Percentiles rank a stretch among this genome's conserved stretches.
These are phyloP conservation scores for Colletotrichum phormii DNA, from an alignment of 2,329 filamentous ascomycete genomes.

Conservation along the genomic window DNA sequence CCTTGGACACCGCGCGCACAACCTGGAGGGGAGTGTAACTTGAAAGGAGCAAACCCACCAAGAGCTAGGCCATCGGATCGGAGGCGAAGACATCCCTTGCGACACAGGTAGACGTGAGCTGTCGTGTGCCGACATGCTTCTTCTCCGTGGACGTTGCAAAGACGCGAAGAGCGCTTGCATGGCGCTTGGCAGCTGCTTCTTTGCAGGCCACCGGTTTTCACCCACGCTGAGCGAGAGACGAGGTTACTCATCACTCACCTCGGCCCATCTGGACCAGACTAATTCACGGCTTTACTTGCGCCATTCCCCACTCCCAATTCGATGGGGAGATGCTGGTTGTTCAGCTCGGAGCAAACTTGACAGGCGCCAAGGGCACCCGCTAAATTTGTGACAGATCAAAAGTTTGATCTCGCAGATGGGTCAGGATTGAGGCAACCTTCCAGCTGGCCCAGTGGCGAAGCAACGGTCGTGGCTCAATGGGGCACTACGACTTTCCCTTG, in stretches of 20 bases:
- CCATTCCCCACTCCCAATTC: neutral
- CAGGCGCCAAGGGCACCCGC: neutral
- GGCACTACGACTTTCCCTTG: neutral
- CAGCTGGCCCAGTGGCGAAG: neutral
- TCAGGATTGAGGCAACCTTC: neutral
- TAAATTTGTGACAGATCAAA: neutral
- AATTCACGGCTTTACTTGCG: neutral
- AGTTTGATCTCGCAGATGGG: neutral
- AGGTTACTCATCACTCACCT: neutral
- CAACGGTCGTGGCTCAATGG: neutral
- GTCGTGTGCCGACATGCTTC: neutral
- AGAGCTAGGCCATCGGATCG: neutral
- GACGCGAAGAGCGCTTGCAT: neutral
- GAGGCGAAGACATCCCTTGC: neutral
- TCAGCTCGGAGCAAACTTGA: neutral
- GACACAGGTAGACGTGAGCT: neutral
- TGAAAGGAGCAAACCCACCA: neutral
- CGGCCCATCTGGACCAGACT: neutral
- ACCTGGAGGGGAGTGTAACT: conserved; percentile 26
- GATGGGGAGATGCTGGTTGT: neutral
- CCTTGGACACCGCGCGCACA: neutral
- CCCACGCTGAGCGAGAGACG: neutral
- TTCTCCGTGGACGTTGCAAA: neutral
- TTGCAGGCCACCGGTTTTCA: neutral
- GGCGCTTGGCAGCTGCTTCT: neutral